A percentile compares a stretch with the other conserved stretches of the same genome.
These are phyloP conservation scores for Astrothelium subdiscretum DNA, from an alignment of 495 filamentous ascomycete species.

Conservation along the genomic window DNA sequence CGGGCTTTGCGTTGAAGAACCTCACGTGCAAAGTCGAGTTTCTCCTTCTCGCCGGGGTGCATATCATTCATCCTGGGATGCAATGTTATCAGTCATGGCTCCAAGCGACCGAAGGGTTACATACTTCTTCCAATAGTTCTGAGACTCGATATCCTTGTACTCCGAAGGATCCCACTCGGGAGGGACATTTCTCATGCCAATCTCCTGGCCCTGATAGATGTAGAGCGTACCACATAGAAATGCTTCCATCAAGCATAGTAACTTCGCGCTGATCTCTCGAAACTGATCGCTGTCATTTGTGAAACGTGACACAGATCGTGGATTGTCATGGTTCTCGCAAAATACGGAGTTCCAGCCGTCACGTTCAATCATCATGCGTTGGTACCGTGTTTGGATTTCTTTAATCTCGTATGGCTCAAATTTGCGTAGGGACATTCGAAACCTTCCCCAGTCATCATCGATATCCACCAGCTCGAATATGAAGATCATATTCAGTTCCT, in stretches of 20 bases:
- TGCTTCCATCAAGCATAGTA: constrained; percentile 40
- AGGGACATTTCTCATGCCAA: constrained; percentile 45
- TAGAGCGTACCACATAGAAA: constrained; percentile 41
- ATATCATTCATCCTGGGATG: constrained; percentile 13
- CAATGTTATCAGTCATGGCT: not conserved
- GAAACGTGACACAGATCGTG: constrained; percentile 33
- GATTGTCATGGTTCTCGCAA: constrained; percentile 35
- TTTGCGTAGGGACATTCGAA: constrained; percentile 28
- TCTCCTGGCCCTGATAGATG: constrained; percentile 47
- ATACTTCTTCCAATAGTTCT: constrained; percentile 40
- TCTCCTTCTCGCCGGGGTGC: constrained; percentile 17
- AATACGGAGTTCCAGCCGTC: constrained; percentile 44
- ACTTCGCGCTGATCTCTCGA: constrained; percentile 37
- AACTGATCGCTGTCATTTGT: constrained; percentile 35
- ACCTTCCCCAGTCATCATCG: constrained; percentile 32
- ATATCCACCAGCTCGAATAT: constrained; percentile 41
- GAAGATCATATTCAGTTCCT: constrained; percentile 45
- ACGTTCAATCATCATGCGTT: constrained; percentile 36
- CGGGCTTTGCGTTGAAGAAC: constrained; percentile 26
- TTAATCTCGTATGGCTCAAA: constrained; percentile 36
- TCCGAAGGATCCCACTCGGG: constrained; percentile 32
- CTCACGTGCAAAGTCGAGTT: constrained; percentile 14
- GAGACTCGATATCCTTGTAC: constrained; percentile 41
- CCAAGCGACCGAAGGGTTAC: not conserved
- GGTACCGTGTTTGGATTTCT: constrained; percentile 27